These are phyloP conservation scores for Phlebopus sp. DNA, from an alignment of 1,284 basidiomycete genomes.

Conservation along the genomic window DNA sequence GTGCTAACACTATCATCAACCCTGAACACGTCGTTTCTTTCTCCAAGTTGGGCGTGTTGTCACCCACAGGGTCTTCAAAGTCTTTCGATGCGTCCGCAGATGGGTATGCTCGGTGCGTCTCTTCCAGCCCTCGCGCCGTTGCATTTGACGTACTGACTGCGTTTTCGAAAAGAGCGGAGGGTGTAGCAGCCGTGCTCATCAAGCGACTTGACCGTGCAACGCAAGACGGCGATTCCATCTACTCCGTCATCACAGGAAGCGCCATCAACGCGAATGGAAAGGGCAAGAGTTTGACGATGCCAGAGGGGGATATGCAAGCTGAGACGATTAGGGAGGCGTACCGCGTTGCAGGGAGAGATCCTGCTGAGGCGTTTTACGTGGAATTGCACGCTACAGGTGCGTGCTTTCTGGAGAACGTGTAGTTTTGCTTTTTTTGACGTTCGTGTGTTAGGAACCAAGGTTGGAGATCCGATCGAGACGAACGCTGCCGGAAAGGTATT, in stretches of 20 bases:
- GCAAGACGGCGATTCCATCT: conserved; percentile 24
- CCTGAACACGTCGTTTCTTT: conserved; percentile 30
- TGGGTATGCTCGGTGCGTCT: conserved; percentile 34
- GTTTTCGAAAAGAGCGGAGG: conserved; percentile 17
- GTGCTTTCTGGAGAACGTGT: neutral
- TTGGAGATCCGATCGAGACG: conserved; percentile 49
- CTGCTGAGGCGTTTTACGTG: conserved; percentile 44
- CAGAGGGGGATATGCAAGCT: conserved; percentile 31
- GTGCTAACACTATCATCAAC: conserved; percentile 27
- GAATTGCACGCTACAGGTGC: conserved; percentile 48
- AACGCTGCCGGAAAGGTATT: conserved; percentile 44
- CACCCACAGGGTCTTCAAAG: conserved; percentile 46
- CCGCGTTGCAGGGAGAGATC: conserved; percentile 24
- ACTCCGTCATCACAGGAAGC: conserved; percentile 29
- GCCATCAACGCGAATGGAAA: conserved; percentile 32
- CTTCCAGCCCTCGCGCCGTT: neutral
- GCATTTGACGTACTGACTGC: neutral
- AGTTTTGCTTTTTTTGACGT: conserved; percentile 7
- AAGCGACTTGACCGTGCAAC: conserved; percentile 29
- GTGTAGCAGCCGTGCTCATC: conserved; percentile 27
- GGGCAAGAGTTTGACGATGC: conserved; percentile 33
- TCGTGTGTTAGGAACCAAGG: conserved; percentile 33
- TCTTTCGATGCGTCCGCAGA: conserved; percentile 48
- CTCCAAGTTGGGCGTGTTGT: conserved; percentile 36
- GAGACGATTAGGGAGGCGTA: conserved; percentile 31